Base-by-base conservation (phyloP, 148 eudicot species). In the Rhododendron ferrugineum region DNA sequence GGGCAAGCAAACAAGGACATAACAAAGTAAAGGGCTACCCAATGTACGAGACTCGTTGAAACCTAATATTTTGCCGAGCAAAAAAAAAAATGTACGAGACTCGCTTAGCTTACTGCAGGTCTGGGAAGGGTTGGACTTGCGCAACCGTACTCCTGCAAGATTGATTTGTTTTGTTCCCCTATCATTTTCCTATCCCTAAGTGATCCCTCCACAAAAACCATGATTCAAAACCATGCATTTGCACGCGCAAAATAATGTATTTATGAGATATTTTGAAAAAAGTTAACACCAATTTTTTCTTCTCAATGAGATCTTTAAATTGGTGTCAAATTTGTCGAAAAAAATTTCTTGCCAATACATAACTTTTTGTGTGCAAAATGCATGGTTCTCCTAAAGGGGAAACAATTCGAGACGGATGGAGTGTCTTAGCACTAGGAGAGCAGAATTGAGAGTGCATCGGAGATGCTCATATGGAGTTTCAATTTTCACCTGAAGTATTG, bases 401-500 rank as follows among this genome's bases (percentile, higher is more conserved):
- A 15, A 20, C 58, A 50, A 50, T 11, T 50, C 11, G 4, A 11
- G 54, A 50, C 0, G 16, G 54, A 50, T 11, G 16, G 54, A n/a
- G 32, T 64, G 11, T 66, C n/a, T 16, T 23, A 9, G 1, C 11
- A 60, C 28, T 7, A n/a, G 28, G 68, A 9, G 28, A 22, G 68
- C 23, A 2, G 0, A 20, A 58, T 54, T 56, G 6, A 56, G 22
- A 56, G 26, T 58, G 68, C 11, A 2, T 23, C 10, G 3, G 11
- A 62, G 68, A 62, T 62, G 70, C 30, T 62, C 14, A 0, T 9
- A 62, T n/a, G 0, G 82, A 81, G 81, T 66, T 54, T 32, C 47
- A 40, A 11, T 18, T 74, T 80, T 56, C 56, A 90, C 93, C 92
- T 90, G 87, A 77, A 94, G 94, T 56, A 95, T 95, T 64, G 98